phyloP scores from a whole-genome alignment of 2,329 filamentous ascomycete species.

The Fusarium coicis region DNA sequence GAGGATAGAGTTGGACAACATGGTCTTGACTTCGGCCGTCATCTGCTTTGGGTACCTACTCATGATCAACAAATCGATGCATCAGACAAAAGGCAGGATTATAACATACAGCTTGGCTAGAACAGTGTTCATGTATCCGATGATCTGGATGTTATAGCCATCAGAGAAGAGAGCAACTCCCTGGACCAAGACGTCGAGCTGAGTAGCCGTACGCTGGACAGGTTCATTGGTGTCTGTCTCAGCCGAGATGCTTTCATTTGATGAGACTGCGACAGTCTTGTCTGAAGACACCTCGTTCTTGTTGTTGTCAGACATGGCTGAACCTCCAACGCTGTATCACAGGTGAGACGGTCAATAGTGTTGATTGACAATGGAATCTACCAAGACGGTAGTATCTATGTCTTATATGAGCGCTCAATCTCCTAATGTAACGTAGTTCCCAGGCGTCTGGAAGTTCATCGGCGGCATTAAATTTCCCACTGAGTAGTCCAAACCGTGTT shows the following conservation, averaged over 20 bases:
- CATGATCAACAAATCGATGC: fast-evolving
- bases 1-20: not conserved
- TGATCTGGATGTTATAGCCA: not conserved
- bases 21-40: not conserved
- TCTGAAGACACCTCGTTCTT: not conserved
- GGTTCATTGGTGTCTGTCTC: not conserved
- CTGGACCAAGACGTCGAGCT: not conserved
- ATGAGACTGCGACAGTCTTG: not conserved
- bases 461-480: not conserved
- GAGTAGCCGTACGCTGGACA: not conserved
- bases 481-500: not conserved
- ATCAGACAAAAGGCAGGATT: no score
- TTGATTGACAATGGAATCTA: not conserved
- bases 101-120: not conserved
- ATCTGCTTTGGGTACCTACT: not conserved
- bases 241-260: not conserved
- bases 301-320: not conserved
- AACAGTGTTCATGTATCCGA: not conserved
- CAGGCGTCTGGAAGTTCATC: fast-evolving
- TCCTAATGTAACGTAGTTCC: no score
- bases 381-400: fast-evolving
- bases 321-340: fast-evolving
- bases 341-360: no score
- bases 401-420: not conserved
- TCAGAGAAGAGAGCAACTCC: not conserved